phyloP scores from a whole-genome alignment of 2,329 filamentous ascomycete species.

The Penicillium brasilianum region DNA sequence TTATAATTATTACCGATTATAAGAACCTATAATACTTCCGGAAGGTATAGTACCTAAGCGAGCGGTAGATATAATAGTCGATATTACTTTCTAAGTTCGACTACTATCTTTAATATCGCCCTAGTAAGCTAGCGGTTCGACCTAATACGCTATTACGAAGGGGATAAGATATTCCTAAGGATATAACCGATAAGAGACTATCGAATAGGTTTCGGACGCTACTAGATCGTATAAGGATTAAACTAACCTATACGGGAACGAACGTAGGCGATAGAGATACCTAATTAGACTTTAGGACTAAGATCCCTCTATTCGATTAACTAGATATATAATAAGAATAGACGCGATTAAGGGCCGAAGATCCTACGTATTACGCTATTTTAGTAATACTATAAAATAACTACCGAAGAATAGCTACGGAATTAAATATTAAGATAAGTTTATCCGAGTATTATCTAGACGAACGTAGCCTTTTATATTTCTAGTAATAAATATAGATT shows the following conservation, averaged over 20 bases:
- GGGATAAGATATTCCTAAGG: slow-evolving; percentile 2
- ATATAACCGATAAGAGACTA: slow-evolving; percentile 7
- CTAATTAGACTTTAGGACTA: neutral
- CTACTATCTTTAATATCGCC: slow-evolving; percentile 1
- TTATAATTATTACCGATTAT: slow-evolving; percentile 14
- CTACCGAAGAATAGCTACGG: neutral
- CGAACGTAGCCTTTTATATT: neutral
- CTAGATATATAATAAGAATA: neutral
- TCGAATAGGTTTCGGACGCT: slow-evolving; percentile 1
- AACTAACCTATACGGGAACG: neutral
- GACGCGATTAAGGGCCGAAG: neutral
- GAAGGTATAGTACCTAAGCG: slow-evolving; percentile 4
- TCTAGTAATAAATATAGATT: neutral
- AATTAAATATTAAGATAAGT: neutral
- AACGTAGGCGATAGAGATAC: neutral
- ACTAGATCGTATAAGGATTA: neutral
- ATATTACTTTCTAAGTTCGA: slow-evolving; percentile 4
- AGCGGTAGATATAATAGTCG: slow-evolving; percentile 3
- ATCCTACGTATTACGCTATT: neutral
- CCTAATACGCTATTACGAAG: neutral
- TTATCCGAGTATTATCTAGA: slow-evolving; percentile 1
- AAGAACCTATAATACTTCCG: slow-evolving; percentile 14
- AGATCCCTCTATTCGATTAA: neutral
- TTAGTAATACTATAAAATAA: neutral
- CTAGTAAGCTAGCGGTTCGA: neutral